A percentile compares a stretch with the other conserved stretches of the same genome.
These are phyloP conservation scores for Penicillium sp. DNA, from an alignment of 2,329 filamentous ascomycete genomes.

Conservation along the genomic window DNA sequence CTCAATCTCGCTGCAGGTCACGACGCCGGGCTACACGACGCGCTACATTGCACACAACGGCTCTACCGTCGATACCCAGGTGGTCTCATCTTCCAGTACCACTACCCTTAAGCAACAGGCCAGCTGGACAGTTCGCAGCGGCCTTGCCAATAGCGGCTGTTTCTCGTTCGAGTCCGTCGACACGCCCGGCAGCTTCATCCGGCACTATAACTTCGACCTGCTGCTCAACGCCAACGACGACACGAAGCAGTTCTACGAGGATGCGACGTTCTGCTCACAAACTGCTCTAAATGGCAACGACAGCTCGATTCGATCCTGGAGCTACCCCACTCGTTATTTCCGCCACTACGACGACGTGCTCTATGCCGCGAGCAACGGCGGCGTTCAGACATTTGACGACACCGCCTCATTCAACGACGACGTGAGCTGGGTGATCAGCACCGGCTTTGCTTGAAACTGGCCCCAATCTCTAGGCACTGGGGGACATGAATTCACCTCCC, in stretches of 20 bases:
- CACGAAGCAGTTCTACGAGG: conserved; percentile 57
- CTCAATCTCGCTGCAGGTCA: conserved; percentile 55
- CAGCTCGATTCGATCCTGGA: conserved; percentile 57
- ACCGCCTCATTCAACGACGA: conserved; percentile 53
- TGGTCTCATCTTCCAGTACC: conserved; percentile 52
- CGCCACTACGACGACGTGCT: conserved; percentile 52
- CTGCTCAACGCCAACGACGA: conserved; percentile 52
- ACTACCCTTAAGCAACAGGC: conserved; percentile 52
- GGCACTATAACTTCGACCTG: conserved; percentile 56
- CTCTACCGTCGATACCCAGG: conserved; percentile 53
- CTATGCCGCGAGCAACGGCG: conserved; percentile 55
- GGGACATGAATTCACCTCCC: no score
- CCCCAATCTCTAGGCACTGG: no score
- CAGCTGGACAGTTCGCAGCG: conserved; percentile 55
- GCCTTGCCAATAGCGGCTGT: conserved; percentile 57
- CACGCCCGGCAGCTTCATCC: conserved; percentile 57
- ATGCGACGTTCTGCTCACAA: conserved; percentile 62
- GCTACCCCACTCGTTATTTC: conserved; percentile 58
- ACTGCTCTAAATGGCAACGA: conserved; percentile 48
- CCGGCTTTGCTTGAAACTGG: conserved; percentile 46
- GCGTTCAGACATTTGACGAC: conserved; percentile 55
- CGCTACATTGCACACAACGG: conserved; percentile 57
- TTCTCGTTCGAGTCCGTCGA: conserved; percentile 61
- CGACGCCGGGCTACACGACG: conserved; percentile 54
- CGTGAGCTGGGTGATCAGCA: conserved; percentile 51